A percentile compares a stretch with the other conserved stretches of the same genome.
These are phyloP conservation scores for Haberlea rhodopensis DNA, from an alignment of 257 asterid genomes.

Conservation along the genomic window DNA sequence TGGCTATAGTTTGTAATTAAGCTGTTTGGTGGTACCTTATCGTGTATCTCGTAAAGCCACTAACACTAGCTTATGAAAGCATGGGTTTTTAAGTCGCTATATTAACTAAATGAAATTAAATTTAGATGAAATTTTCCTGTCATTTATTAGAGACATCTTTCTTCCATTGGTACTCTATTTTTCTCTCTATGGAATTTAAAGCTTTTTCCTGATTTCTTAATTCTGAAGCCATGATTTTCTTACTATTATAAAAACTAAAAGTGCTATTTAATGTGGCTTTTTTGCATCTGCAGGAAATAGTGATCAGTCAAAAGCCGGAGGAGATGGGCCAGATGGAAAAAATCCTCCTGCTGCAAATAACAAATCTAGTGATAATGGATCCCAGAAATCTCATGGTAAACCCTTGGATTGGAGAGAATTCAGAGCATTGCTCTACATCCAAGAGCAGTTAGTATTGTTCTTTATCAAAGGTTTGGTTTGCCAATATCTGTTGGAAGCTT, in stretches of 20 bases:
- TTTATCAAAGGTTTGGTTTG: constrained; percentile 25
- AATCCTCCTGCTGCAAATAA: constrained; percentile 48
- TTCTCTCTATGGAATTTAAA: neutral
- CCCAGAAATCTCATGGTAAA: constrained; percentile 48
- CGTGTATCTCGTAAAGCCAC: neutral
- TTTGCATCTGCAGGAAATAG: constrained; percentile 32
- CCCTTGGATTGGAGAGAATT: constrained; percentile 74
- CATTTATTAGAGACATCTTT: neutral
- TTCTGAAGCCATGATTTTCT: neutral
- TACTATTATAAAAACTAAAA: neutral
- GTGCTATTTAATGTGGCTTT: neutral
- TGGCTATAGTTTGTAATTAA: neutral
- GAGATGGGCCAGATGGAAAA: constrained; percentile 56
- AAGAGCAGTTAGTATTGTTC: constrained; percentile 45
- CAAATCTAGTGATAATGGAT: constrained; percentile 44
- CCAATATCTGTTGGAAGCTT: constrained; percentile 26
- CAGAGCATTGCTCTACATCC: constrained; percentile 61
- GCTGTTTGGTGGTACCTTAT: neutral
- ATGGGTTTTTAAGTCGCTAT: neutral
- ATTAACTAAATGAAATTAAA: neutral
- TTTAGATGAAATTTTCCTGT: neutral
- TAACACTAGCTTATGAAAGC: neutral
- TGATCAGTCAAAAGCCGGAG: constrained; percentile 54
- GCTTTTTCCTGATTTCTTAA: neutral
- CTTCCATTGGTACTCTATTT: neutral